Evolutionary conservation across 2,329 filamentous ascomycete species (phyloP).

Genomic region (Fulvia fulva): DNA sequence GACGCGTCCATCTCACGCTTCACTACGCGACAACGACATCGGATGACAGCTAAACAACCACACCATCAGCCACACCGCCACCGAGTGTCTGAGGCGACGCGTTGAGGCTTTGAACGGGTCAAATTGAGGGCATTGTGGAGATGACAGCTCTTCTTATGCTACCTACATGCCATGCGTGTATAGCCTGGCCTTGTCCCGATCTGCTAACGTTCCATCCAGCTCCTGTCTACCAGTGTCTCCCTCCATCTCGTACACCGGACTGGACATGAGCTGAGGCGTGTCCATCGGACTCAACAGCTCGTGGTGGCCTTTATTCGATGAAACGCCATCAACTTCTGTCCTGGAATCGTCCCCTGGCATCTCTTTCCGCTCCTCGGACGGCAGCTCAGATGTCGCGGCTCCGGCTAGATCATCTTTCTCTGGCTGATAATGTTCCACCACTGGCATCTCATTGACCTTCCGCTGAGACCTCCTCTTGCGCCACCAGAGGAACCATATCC

Average conservation of each 20-base stretch:
- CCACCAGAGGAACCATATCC: slow-evolving; percentile 35
- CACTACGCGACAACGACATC: background rate
- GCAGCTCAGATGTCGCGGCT: background rate
- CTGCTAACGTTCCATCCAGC: background rate
- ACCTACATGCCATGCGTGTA: background rate
- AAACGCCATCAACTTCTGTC: background rate
- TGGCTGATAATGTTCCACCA: background rate
- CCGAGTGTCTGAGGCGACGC: background rate
- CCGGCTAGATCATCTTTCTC: background rate
- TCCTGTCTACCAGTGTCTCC: background rate
- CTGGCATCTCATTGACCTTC: no score
- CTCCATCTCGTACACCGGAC: background rate
- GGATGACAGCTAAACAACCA: background rate
- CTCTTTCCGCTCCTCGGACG: slow-evolving; percentile 1
- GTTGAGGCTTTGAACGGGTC: background rate
- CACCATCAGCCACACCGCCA: background rate
- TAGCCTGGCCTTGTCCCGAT: background rate
- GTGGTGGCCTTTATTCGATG: background rate
- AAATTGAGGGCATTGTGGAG: background rate
- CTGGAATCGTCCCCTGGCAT: background rate
- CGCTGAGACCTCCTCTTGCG: slow-evolving; percentile 28
- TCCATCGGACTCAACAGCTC: background rate
- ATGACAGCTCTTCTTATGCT: background rate
- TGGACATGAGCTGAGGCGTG: background rate
- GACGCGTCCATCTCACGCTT: background rate